Conservation (phyloP, 2,329 filamentous ascomycete genomes). For the Cercospora zeina region DNA sequence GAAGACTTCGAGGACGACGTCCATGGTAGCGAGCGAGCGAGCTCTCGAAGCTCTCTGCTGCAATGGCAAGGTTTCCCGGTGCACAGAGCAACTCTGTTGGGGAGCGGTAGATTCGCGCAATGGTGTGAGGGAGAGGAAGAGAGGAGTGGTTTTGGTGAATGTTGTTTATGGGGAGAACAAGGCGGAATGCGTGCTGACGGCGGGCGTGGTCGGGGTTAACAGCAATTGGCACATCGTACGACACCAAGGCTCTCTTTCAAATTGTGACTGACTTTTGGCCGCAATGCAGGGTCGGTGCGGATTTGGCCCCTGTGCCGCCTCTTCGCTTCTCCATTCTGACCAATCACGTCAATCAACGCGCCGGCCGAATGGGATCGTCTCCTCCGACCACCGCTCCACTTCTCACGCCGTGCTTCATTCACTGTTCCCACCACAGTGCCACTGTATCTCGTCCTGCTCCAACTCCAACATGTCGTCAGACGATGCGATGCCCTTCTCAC, state of each 20-base stretch:
- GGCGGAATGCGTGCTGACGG: slow-evolving; percentile 3
- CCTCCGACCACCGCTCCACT: slow-evolving; percentile 19
- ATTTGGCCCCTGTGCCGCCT: neutral
- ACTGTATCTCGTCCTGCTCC: neutral
- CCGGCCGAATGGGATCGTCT: neutral
- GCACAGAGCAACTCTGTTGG: neutral
- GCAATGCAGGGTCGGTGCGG: slow-evolving; percentile 1
- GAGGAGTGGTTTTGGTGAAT: neutral
- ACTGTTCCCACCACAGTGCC: neutral
- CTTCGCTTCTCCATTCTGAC: neutral
- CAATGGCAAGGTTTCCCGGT: slow-evolving; percentile 4
- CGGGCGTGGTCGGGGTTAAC: slow-evolving; percentile 11
- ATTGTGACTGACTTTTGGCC: neutral
- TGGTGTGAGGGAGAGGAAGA: neutral
- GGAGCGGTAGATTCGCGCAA: neutral
- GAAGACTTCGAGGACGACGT: slow-evolving; percentile 82
- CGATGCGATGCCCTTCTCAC: neutral
- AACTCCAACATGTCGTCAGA: neutral
- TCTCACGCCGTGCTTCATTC: slow-evolving; percentile 5
- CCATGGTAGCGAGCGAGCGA: slow-evolving; percentile 62
- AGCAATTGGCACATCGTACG: slow-evolving; percentile 17
- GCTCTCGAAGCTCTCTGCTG: slow-evolving; percentile 15
- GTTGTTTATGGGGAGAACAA: neutral
- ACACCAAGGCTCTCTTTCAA: slow-evolving; percentile 3
- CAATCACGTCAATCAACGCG: slow-evolving; percentile 3